Base-by-base conservation (phyloP, 2,329 filamentous ascomycete species). In the Trichoderma citrinoviride region DNA sequence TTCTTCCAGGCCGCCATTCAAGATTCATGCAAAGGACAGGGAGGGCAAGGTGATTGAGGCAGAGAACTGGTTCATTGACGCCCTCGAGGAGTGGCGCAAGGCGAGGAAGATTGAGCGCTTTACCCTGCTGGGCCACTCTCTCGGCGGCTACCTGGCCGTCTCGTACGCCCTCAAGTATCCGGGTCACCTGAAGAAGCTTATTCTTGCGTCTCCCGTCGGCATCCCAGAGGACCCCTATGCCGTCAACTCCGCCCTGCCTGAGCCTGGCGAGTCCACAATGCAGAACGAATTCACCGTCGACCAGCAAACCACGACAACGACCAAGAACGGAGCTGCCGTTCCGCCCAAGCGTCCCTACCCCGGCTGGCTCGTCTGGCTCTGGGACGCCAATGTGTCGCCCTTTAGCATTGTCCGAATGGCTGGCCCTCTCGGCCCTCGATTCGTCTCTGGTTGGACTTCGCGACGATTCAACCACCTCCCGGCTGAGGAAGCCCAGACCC, bases 121-220 rank as follows among this genome's bases (percentile, higher is more conserved):
- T 74, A 99, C 95, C 0, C 83, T 99, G 3, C 83, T 98, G 7
- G 95, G 94, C 1, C 95, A 99, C 79, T 96, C 91, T 52, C 82
- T 99, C 53, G 95, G 95, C 63, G 95, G 95, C 6, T 99, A 99
- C 74, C 90, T 99, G 75, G 93, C 94, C 5, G 90, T 96, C 0
- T 93, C 93, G 21, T 99, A 99, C 74, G 93, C 95, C 1, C 83
- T 98, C 66, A 99, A 99, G 76, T 99, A 99, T 73, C 95, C 95
- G 0, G 94, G 94, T 15, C 91, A 87, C 70, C 79, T 99, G 40
- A 97, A 99, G 79, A 99, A 99, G 80, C 86, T 99, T 67, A 96
- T 99, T 68, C 85, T 99, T 33, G 95, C 92, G 0, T 97, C 92
- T 0, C 95, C 95, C 0, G 95, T 97, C 21, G 95, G 95, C 21